A percentile compares a stretch with the other conserved stretches of the same genome.
phyloP scores from a whole-genome alignment of 2,329 filamentous ascomycete genomes.

The Gyromitra esculenta region DNA sequence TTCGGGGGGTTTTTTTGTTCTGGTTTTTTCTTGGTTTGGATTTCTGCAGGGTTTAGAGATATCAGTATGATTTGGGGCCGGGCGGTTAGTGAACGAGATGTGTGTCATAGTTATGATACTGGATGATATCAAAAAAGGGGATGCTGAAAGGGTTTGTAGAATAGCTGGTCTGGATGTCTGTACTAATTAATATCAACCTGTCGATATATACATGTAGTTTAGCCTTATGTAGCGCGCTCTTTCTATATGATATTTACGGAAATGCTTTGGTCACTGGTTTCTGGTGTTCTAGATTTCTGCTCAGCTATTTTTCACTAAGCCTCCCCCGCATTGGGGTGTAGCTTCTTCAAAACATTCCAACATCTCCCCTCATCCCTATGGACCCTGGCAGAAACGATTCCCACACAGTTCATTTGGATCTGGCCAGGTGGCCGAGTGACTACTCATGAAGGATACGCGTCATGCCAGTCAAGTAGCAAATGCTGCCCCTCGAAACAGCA shows the following conservation, averaged over 20 bases:
- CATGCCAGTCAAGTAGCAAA: background rate
- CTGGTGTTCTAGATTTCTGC: too few relatives aligned
- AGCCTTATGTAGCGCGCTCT: too few relatives aligned
- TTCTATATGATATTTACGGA: too few relatives aligned
- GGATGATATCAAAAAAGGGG: background rate
- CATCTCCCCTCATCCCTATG: too few relatives aligned
- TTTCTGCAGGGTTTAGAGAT: slow-evolving; percentile 12
- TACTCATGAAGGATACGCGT: background rate
- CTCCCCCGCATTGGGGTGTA: too few relatives aligned
- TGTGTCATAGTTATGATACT: background rate
- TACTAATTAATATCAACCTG: slow-evolving; percentile 20
- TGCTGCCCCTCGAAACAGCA: background rate
- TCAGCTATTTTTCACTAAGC: too few relatives aligned
- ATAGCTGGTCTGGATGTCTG: slow-evolving; percentile 12
- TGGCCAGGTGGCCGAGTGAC: slow-evolving; percentile 5
- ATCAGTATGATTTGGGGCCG: slow-evolving; percentile 4
- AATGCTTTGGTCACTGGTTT: too few relatives aligned
- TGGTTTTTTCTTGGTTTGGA: slow-evolving; percentile 9
- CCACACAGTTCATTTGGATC: background rate
- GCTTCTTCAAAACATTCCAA: too few relatives aligned
- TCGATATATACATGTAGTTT: background rate
- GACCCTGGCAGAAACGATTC: too few relatives aligned
- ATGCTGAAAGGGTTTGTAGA: background rate
- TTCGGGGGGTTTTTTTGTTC: background rate
- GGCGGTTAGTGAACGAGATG: background rate